Evolutionary conservation across 1,284 basidiomycete genomes (phyloP), one percentile per base, ranked within the genome.

Genomic region (Inonotus hispidus): DNA sequence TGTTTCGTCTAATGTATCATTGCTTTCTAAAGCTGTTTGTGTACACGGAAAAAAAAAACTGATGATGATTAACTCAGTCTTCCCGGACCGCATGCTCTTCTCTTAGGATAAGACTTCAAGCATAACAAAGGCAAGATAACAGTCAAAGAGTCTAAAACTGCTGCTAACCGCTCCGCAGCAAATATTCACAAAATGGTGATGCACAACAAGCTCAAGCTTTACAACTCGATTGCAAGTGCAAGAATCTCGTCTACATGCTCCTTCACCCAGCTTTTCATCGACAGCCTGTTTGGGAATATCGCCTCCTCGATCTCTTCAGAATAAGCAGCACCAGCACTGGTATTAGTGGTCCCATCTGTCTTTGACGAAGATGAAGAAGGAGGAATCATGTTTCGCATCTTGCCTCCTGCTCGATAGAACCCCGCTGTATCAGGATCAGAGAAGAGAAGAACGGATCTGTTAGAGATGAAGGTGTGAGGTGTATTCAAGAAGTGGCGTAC

Each of bases 381-480:
- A 25, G 29, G 2, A 14, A 7, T 35, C 43, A 58, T 38, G 46
- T 50, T 35, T 14, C 56, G 45, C 56, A 58, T 49, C 29, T 50
- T 50, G 14, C 56, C 56, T 29, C 38, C 25, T 32, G 56, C 56
- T 16, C 23, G 23, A 32, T 58, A 58, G 46, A 58, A 58, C 10
- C 29, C 45, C 13, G 32, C 56, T 58, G 21, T 8, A 3, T 13
- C 8, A 7, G 2, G 3, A 8, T 32, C 32, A 32, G 32, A 32
- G 8, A 19, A 8, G 3, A 25, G 2, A 8, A 11, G 23, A 35
- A 38, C 19, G 39, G 6, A 21, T 49, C 10, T n/a, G 29, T 25
- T 1, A 7, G 16, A 23, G 41, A 45, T 21, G 7, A 43, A 1
- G 11, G 7, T n/a, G 16, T 10, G 4, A 16, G 14, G 50, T 23